Conservation (phyloP, 176 grass and related monocot species). For the Oryza australiensis region DNA sequence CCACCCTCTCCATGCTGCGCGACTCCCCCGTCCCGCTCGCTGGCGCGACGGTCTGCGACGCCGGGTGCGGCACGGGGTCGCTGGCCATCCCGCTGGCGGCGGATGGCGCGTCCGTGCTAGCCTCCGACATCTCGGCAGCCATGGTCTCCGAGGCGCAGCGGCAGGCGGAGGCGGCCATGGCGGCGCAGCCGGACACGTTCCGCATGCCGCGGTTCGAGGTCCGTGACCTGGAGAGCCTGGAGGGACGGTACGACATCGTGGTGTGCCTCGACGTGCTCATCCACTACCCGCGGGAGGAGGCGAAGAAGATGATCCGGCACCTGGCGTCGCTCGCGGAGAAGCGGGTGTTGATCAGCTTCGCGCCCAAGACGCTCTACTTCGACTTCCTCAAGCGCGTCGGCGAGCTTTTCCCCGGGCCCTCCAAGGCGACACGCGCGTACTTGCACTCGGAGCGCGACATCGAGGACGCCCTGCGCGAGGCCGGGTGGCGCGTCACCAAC, state of each 20-base stretch:
- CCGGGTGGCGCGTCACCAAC: conserved; percentile 71
- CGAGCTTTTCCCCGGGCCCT: conserved; percentile 87
- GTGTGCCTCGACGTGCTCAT: conserved; percentile 95
- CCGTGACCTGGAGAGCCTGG: conserved; percentile 62
- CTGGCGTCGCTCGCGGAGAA: conserved; percentile 78
- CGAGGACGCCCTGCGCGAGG: conserved; percentile 70
- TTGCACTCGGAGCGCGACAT: conserved; percentile 78
- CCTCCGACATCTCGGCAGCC: conserved; percentile 82
- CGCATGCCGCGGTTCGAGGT: conserved; percentile 76
- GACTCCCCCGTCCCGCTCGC: conserved; percentile 43
- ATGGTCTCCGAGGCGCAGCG: conserved; percentile 82
- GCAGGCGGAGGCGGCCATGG: conserved; percentile 43
- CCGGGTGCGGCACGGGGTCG: conserved; percentile 81
- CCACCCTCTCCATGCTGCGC: conserved; percentile 68
- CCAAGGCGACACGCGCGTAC: conserved; percentile 89
- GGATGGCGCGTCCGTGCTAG: conserved; percentile 55
- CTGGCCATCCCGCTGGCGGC: conserved; percentile 75
- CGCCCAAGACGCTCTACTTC: conserved; percentile 80
- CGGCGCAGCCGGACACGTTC: conserved; percentile 3
- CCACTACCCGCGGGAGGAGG: conserved; percentile 86
- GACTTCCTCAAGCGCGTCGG: conserved; percentile 83
- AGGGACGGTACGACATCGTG: conserved; percentile 66
- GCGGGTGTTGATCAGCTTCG: conserved; percentile 81
- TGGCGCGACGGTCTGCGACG: conserved; percentile 69
- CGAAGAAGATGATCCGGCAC: conserved; percentile 78